These are phyloP conservation scores for Calonectria crousiana DNA, from an alignment of 2,329 filamentous ascomycete genomes.

Conservation along the genomic window DNA sequence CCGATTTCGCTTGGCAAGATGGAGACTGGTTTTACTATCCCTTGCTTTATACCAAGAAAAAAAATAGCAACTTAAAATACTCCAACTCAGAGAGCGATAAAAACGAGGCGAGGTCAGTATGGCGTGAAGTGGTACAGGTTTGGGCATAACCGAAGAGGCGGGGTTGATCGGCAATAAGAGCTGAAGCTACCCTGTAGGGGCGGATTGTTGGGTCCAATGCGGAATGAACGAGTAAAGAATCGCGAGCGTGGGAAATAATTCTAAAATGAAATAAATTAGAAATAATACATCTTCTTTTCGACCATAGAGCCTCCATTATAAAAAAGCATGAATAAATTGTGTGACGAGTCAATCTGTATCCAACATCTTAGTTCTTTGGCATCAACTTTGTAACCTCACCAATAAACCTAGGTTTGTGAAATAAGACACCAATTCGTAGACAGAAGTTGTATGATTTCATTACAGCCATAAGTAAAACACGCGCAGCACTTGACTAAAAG, in stretches of 20 bases:
- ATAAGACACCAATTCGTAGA: background rate
- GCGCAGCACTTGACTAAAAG: background rate
- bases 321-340: background rate
- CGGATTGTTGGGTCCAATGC: background rate
- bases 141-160: slow-evolving; percentile 5
- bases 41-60: background rate
- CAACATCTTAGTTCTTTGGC: background rate
- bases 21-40: too few species aligned
- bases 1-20: background rate
- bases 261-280: background rate
- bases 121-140: background rate
- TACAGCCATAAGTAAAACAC: background rate
- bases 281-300: background rate
- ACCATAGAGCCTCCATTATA: background rate
- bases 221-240: background rate
- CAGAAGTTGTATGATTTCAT: background rate
- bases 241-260: background rate
- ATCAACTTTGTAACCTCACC: background rate
- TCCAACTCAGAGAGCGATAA: background rate
- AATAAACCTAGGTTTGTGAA: background rate
- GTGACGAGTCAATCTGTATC: background rate
- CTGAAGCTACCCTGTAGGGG: background rate
- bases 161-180: slow-evolving; percentile 18
- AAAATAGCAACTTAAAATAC: background rate
- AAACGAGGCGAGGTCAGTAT: background rate